Percentiles rank a stretch among this genome's conserved stretches.
These are phyloP conservation scores for Fusarium sp. DNA, from an alignment of 2,329 filamentous ascomycete species.

Conservation along the genomic window DNA sequence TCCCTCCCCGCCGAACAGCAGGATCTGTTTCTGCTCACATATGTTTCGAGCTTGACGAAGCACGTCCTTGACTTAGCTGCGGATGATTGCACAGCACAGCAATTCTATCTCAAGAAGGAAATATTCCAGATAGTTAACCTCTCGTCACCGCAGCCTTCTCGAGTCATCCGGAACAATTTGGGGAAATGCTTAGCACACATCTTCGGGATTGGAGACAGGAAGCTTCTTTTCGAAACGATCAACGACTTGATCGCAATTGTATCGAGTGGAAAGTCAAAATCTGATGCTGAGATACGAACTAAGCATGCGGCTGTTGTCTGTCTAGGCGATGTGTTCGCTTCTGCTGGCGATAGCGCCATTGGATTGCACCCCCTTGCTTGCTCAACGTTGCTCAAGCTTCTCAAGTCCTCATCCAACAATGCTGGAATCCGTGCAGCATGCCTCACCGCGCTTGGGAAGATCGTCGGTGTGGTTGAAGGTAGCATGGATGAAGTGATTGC, in stretches of 20 bases:
- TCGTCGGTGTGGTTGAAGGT: constrained; percentile 78
- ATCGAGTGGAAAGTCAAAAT: constrained; percentile 77
- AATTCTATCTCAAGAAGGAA: constrained; percentile 93
- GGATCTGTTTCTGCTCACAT: constrained; percentile 91
- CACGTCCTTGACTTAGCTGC: constrained; percentile 80
- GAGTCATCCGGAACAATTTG: constrained; percentile 90
- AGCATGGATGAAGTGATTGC: constrained; percentile 86
- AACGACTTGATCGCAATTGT: constrained; percentile 85
- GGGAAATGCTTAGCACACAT: constrained; percentile 86
- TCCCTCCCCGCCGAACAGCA: constrained; percentile 93
- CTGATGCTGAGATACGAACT: constrained; percentile 79
- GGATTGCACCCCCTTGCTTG: constrained; percentile 82
- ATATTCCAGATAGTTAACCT: constrained; percentile 93
- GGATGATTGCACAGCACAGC: constrained; percentile 87
- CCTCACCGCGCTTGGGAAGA: constrained; percentile 79
- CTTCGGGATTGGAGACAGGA: constrained; percentile 87
- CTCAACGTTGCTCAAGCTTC: constrained; percentile 77
- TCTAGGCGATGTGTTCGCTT: constrained; percentile 87
- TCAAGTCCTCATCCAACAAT: constrained; percentile 84
- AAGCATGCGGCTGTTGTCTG: constrained; percentile 91
- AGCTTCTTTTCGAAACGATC: constrained; percentile 92
- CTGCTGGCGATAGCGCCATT: constrained; percentile 94
- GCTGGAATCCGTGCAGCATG: constrained; percentile 84
- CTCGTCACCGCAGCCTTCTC: constrained; percentile 82
- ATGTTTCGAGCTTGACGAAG: constrained; percentile 83